Conservation (phyloP, 169 alveolate genomes). For the Cryptosporidium tyzzeri region DNA sequence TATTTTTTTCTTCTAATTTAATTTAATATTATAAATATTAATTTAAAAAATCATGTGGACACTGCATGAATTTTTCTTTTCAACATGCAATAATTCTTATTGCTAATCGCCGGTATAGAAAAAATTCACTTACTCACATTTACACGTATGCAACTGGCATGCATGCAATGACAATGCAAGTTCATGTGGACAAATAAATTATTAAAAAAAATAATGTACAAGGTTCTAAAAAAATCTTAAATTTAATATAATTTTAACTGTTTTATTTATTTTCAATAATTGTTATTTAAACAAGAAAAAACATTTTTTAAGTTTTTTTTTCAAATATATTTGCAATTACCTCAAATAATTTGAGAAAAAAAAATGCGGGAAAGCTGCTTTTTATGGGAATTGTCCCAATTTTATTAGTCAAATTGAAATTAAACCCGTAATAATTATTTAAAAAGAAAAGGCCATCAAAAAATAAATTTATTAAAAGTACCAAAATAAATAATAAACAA, state of each 20-base stretch:
- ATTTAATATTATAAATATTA: no score
- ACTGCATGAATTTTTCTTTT: neutral
- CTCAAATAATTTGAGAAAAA: neutral
- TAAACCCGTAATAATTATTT: neutral
- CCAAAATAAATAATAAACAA: neutral
- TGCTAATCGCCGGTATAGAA: slow-evolving; percentile 1
- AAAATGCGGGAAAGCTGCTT: neutral
- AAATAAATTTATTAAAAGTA: neutral
- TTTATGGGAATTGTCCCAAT: neutral
- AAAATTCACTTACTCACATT: neutral
- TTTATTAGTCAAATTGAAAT: neutral
- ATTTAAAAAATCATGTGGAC: no score
- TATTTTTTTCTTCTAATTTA: no score
- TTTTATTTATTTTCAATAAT: no score
- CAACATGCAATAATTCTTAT: neutral
- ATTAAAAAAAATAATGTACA: no score
- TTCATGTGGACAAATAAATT: neutral
- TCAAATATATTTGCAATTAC: neutral
- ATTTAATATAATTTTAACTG: no score
- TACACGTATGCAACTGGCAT: slow-evolving; percentile 16
- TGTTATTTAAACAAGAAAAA: no score
- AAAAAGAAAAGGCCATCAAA: neutral
- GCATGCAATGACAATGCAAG: neutral
- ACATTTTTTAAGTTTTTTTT: no score
- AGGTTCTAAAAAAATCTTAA: no score